A percentile compares a stretch with the other conserved stretches of the same genome.
Conservation (phyloP, 352 stramenopile species). For the Pythium utonaiense region DNA sequence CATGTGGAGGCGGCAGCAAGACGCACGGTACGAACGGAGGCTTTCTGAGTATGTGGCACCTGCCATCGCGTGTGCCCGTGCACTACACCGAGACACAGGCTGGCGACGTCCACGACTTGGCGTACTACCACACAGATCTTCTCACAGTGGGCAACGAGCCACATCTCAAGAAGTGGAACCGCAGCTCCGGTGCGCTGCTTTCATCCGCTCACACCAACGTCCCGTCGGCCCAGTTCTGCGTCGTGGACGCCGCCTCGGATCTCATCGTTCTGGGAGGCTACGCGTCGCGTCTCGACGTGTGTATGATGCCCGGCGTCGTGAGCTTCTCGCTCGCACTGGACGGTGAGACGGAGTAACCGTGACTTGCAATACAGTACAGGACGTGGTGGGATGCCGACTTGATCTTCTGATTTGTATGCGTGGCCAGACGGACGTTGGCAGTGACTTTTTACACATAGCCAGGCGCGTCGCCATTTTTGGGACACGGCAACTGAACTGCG, state of each 20-base stretch:
- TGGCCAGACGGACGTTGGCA: background rate
- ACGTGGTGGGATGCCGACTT: no score
- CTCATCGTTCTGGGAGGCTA: constrained; percentile 65
- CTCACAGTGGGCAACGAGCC: constrained; percentile 71
- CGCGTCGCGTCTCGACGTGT: constrained; percentile 62
- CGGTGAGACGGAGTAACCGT: background rate
- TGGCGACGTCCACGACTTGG: constrained; percentile 60
- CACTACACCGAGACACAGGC: constrained; percentile 54
- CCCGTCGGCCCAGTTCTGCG: constrained; percentile 65
- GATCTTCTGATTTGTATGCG: no score
- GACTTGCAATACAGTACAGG: no score
- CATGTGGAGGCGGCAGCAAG: constrained; percentile 49
- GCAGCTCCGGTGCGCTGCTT: constrained; percentile 55
- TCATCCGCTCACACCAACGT: constrained; percentile 50
- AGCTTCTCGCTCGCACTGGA: constrained; percentile 73
- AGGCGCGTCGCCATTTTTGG: background rate
- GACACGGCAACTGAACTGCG: background rate
- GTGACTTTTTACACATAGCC: background rate
- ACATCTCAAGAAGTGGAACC: constrained; percentile 72
- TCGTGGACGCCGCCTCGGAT: constrained; percentile 53
- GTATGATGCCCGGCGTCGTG: constrained; percentile 76
- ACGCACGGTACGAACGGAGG: constrained; percentile 31
- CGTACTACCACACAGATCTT: constrained; percentile 69
- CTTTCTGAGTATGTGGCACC: constrained; percentile 75
- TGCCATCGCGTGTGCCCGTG: constrained; percentile 67